Percentiles rank a stretch among this genome's conserved stretches.
Conservation (phyloP, 2,329 filamentous ascomycete species). For the Camillea tinctor region DNA sequence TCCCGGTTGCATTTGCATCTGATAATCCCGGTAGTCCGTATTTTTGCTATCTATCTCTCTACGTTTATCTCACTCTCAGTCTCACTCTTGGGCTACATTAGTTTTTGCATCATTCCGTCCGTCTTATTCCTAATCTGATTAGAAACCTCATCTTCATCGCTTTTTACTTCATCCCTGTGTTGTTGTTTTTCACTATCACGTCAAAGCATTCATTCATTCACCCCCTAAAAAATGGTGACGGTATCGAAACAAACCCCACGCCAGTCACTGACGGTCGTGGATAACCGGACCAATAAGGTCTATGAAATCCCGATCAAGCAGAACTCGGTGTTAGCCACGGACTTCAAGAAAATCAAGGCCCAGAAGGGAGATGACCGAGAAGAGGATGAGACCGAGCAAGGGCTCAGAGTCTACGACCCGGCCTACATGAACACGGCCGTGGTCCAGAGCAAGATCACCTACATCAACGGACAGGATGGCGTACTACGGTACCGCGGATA, state of each 20-base stretch:
- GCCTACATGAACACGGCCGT: slow-evolving; percentile 54
- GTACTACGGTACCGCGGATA: slow-evolving; percentile 53
- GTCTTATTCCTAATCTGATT: not conserved
- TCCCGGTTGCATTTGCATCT: not conserved
- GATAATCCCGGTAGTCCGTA: not conserved
- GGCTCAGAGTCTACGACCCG: slow-evolving; percentile 50
- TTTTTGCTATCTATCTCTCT: not conserved
- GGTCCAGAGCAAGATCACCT: slow-evolving; percentile 48
- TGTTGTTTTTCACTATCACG: not conserved
- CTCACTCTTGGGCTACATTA: not conserved
- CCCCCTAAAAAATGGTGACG: slow-evolving; percentile 23
- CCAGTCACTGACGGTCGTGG: slow-evolving; percentile 42
- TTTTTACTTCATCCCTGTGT: not conserved
- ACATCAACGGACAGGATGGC: slow-evolving; percentile 52
- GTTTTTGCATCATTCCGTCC: not conserved
- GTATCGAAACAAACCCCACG: slow-evolving; percentile 27
- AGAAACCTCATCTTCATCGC: not conserved
- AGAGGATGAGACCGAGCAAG: slow-evolving; percentile 48
- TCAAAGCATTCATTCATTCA: not conserved
- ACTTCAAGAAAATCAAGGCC: slow-evolving; percentile 51
- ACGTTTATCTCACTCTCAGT: not conserved
- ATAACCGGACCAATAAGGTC: slow-evolving; percentile 48
- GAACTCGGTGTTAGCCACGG: slow-evolving; percentile 49
- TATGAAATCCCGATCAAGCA: slow-evolving; percentile 50
- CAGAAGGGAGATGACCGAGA: slow-evolving; percentile 34